These are phyloP conservation scores for Posidonia australis DNA, from an alignment of 106 monocot genomes.

Conservation along the genomic window DNA sequence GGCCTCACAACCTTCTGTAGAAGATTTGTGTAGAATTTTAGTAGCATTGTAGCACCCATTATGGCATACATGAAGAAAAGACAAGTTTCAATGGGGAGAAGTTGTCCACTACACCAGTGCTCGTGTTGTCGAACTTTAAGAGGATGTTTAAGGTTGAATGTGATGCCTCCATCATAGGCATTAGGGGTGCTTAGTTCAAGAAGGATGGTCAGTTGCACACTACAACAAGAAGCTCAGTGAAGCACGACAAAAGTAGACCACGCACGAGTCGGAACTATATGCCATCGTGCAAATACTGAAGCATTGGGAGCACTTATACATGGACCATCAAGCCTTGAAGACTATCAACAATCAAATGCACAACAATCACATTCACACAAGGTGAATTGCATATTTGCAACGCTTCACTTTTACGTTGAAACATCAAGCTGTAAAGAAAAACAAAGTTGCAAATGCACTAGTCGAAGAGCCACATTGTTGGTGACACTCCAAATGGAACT, in stretches of 20 bases:
- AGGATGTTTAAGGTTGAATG: conserved; percentile 3
- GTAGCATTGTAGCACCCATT: too few relatives aligned
- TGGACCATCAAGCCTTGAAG: conserved; percentile 1
- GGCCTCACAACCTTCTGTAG: too few relatives aligned
- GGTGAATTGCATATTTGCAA: not conserved
- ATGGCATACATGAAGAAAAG: too few relatives aligned
- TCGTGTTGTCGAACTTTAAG: not conserved
- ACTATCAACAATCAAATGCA: not conserved
- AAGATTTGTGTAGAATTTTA: too few relatives aligned
- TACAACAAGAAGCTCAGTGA: not conserved
- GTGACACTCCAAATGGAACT: not conserved
- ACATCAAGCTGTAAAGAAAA: not conserved
- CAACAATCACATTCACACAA: not conserved
- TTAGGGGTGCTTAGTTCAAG: not conserved
- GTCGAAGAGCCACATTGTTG: not conserved
- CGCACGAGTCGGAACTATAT: not conserved
- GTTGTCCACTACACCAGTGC: not conserved
- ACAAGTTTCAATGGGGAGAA: too few relatives aligned
- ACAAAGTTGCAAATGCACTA: not conserved
- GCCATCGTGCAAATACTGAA: not conserved
- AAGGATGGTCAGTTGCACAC: not conserved
- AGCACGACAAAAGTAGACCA: not conserved
- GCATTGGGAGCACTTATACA: not conserved
- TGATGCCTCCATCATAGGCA: not conserved
- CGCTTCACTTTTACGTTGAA: not conserved